Percentiles rank a stretch among this genome's conserved stretches.
These are phyloP conservation scores for Starmerella floricola DNA, from an alignment of 805 yeast genomes.

Conservation along the genomic window DNA sequence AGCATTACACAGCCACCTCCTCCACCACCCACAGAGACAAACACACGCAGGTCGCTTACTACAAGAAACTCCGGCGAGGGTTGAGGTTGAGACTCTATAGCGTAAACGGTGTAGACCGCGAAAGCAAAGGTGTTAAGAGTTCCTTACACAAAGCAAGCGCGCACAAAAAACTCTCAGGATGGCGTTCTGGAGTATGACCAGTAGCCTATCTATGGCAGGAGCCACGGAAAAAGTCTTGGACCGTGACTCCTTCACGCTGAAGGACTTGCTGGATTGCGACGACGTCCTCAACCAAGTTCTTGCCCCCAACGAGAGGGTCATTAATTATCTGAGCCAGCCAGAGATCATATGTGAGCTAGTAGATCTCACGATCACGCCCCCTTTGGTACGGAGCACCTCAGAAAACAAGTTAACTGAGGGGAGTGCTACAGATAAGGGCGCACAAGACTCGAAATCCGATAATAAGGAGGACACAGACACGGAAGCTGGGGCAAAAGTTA, in stretches of 20 bases:
- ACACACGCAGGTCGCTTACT: background rate
- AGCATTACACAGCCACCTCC: background rate
- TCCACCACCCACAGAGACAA: background rate
- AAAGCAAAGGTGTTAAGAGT: background rate
- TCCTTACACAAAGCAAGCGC: background rate
- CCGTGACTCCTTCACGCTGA: constrained; percentile 33
- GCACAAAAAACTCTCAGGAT: constrained; percentile 18
- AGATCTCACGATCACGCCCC: constrained; percentile 39
- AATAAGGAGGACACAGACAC: background rate
- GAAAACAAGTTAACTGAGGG: background rate
- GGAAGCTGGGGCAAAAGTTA: background rate
- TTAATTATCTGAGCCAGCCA: constrained; percentile 71
- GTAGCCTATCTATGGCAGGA: constrained; percentile 20
- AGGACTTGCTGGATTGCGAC: constrained; percentile 57
- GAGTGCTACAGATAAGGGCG: background rate
- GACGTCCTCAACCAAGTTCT: constrained; percentile 62
- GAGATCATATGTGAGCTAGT: constrained; percentile 58
- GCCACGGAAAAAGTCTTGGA: constrained; percentile 37
- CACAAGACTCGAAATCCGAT: background rate
- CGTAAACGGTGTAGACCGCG: background rate
- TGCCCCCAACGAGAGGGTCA: constrained; percentile 58
- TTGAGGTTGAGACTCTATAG: background rate
- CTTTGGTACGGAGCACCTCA: background rate
- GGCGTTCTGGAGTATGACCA: constrained; percentile 46
- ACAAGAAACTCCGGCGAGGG: constrained; percentile 1